Evolutionary conservation across 78 protist species (phyloP).

Genomic region (Speleostelium caveatum): DNA sequence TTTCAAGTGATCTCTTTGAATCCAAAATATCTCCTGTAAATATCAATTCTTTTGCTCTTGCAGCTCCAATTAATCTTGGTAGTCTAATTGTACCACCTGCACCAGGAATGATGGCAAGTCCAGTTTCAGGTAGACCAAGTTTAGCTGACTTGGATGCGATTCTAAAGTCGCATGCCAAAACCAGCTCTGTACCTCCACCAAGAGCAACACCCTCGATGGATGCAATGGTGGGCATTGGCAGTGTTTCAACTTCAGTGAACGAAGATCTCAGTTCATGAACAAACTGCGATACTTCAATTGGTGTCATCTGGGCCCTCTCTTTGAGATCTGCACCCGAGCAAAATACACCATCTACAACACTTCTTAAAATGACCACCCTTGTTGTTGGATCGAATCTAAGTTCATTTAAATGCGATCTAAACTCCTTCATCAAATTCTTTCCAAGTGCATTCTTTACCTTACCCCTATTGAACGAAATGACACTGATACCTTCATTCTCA

Average conservation of each 20-base stretch:
- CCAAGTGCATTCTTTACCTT: conserved; percentile 84
- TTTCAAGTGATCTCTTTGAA: conserved; percentile 34
- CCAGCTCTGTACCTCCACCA: conserved; percentile 97
- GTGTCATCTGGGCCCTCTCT: conserved; percentile 91
- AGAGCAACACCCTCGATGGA: conserved; percentile 92
- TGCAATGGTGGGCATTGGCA: conserved; percentile 91
- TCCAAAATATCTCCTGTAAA: conserved; percentile 82
- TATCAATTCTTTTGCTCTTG: conserved; percentile 89
- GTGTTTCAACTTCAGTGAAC: conserved; percentile 84
- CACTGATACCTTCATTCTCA: conserved; percentile 62
- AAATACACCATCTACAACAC: conserved; percentile 80
- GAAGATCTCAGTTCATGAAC: conserved; percentile 79
- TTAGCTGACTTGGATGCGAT: conserved; percentile 73
- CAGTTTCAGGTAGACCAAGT: conserved; percentile 93
- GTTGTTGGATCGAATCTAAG: conserved; percentile 53
- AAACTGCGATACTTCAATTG: conserved; percentile 85
- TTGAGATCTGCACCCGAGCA: conserved; percentile 97
- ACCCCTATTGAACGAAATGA: conserved; percentile 74
- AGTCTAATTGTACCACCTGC: conserved; percentile 97
- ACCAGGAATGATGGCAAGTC: conserved; percentile 95
- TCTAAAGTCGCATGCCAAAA: conserved; percentile 92
- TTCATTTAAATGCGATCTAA: conserved; percentile 13
- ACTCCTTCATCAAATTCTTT: conserved; percentile 23
- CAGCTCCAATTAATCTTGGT: conserved; percentile 87
- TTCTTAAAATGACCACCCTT: conserved; percentile 60